phyloP scores from a whole-genome alignment of 768 basidiomycete species.

The Bullera alba region DNA sequence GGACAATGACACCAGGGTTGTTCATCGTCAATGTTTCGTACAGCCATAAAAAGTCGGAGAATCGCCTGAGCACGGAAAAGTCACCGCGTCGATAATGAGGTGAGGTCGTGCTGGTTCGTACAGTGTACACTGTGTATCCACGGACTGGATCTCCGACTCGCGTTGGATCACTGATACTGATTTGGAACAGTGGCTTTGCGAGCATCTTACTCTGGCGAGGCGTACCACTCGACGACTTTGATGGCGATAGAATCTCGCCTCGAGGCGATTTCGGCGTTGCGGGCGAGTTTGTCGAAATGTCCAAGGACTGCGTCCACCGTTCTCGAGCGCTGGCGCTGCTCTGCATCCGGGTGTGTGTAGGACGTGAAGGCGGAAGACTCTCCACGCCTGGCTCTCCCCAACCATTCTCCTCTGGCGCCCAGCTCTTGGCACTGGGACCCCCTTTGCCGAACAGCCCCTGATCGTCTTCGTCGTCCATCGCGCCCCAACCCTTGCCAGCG shows the following conservation, averaged over 20 bases:
- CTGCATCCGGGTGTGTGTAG: not conserved
- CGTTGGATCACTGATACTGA: constrained; percentile 94
- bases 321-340: too few species aligned
- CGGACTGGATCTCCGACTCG: constrained; percentile 88
- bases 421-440: constrained; percentile 14
- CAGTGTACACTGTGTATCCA: constrained; percentile 88
- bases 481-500: constrained; percentile 37
- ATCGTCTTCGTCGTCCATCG: constrained; percentile 26
- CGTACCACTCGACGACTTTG: not conserved
- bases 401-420: not conserved
- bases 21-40: constrained; percentile 79
- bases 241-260: not conserved
- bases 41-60: constrained; percentile 95
- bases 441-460: constrained; percentile 33
- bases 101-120: constrained; percentile 82
- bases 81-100: constrained; percentile 70
- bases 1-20: constrained; percentile 95
- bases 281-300: too few species aligned
- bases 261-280: not conserved
- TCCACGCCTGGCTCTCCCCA: constrained; percentile 5
- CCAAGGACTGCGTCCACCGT: too few species aligned
- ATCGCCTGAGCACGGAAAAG: constrained; percentile 92
- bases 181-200: constrained; percentile 60
- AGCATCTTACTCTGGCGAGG: not conserved
- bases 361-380: not conserved